Percentiles rank a stretch among this genome's conserved stretches.
Conservation (phyloP, 1,284 basidiomycete genomes). For the Apiotrichum gracile region DNA sequence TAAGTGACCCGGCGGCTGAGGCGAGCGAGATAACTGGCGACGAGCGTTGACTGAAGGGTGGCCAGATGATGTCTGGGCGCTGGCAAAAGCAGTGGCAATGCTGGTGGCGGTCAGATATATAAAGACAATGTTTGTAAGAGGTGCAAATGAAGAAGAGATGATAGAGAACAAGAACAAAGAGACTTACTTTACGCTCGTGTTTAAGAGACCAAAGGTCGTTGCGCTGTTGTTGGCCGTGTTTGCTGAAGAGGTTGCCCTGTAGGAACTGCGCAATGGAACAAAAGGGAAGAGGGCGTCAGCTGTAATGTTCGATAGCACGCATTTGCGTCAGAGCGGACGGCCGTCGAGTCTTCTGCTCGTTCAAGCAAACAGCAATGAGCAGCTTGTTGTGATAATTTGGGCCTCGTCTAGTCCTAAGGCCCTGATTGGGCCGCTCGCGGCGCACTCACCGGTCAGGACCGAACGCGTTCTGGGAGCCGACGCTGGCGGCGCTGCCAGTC, state of each 20-base stretch:
- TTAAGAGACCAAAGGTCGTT: conserved; percentile 15
- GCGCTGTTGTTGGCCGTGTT: neutral
- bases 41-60: neutral
- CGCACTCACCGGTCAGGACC: neutral
- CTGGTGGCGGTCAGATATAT: neutral
- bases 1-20: neutral
- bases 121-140: neutral
- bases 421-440: neutral
- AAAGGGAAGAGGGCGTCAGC: neutral
- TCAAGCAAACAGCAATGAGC: too few species aligned
- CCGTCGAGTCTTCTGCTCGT: too few species aligned
- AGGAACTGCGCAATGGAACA: neutral
- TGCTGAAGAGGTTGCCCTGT: neutral
- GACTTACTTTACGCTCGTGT: conserved; percentile 39
- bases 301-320: neutral
- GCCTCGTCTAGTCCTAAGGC: neutral
- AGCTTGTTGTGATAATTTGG: too few species aligned
- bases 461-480: neutral
- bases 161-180: neutral
- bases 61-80: neutral
- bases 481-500: neutral
- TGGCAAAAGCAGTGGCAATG: neutral
- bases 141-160: neutral
- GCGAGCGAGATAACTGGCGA: neutral
- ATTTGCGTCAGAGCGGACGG: neutral